phyloP scores from a whole-genome alignment of 257 asterid species.

The Capsicum pubescens region DNA sequence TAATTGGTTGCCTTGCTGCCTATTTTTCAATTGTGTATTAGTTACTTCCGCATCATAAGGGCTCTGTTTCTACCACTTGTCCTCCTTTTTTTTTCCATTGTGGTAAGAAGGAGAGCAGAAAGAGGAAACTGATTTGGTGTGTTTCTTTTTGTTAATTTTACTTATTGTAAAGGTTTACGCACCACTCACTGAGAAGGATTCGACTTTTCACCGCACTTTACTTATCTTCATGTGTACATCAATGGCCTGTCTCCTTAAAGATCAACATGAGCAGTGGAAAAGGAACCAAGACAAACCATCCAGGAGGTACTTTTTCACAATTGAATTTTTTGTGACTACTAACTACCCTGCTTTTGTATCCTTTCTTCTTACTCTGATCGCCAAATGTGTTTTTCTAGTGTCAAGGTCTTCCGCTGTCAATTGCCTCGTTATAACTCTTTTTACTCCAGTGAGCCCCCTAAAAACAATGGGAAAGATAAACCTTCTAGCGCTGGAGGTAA shows the following conservation, averaged over 20 bases:
- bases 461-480: conserved; percentile 62
- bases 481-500: conserved; percentile 74
- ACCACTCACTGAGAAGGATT: conserved; percentile 69
- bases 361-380: conserved; percentile 35
- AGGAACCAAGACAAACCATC: conserved; percentile 55
- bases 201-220: conserved; percentile 78
- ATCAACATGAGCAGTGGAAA: conserved; percentile 95
- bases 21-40: background rate
- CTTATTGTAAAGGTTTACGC: conserved; percentile 71
- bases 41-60: background rate
- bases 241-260: conserved; percentile 80
- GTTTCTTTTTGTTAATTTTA: conserved; percentile 19
- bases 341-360: background rate
- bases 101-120: background rate
- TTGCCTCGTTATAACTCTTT: conserved; percentile 71
- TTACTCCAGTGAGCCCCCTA: conserved; percentile 78
- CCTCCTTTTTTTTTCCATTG: background rate
- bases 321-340: background rate
- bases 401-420: conserved; percentile 87
- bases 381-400: conserved; percentile 46
- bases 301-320: conserved; percentile 58
- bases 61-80: conserved; percentile 13
- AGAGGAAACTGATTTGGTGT: conserved; percentile 5
- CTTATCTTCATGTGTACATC: conserved; percentile 86
- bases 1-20: background rate